A percentile compares a stretch with the other conserved stretches of the same genome.
These are phyloP conservation scores for Citrus maxima DNA, from an alignment of 345 rosid genomes.

Conservation along the genomic window DNA sequence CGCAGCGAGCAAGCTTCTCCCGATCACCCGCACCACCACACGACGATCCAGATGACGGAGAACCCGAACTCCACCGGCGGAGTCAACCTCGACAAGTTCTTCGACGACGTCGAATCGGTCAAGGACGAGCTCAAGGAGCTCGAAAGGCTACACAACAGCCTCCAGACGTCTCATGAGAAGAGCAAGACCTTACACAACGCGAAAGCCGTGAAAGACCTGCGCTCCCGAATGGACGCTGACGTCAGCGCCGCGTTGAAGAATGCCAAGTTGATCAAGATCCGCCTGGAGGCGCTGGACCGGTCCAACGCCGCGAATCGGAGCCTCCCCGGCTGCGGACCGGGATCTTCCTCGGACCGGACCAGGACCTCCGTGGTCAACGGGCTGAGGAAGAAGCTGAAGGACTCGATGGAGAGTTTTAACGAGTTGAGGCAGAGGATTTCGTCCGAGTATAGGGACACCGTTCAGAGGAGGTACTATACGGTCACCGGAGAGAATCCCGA, in stretches of 20 bases:
- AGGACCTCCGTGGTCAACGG: conserved; percentile 82
- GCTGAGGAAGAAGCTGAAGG: conserved; percentile 87
- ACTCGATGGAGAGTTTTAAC: conserved; percentile 79
- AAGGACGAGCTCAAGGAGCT: conserved; percentile 78
- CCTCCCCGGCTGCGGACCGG: conserved; percentile 81
- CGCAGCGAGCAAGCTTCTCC: conserved; percentile 41
- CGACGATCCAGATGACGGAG: conserved; percentile 37
- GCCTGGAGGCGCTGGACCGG: conserved; percentile 84
- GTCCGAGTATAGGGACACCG: conserved; percentile 86
- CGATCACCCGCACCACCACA: conserved; percentile 23
- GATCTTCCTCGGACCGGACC: conserved; percentile 89
- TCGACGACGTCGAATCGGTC: conserved; percentile 75
- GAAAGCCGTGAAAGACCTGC: conserved; percentile 65
- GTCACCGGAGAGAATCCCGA: conserved; percentile 95
- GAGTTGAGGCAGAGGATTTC: conserved; percentile 68
- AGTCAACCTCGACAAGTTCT: conserved; percentile 78
- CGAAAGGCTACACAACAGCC: conserved; percentile 52
- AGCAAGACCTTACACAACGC: conserved; percentile 88
- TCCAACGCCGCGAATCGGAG: conserved; percentile 78
- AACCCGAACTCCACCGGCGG: conserved; percentile 38
- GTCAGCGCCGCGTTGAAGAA: conserved; percentile 71
- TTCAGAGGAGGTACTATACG: conserved; percentile 82
- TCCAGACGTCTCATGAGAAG: conserved; percentile 75
- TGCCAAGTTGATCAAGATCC: conserved; percentile 75
- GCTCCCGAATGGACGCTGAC: conserved; percentile 81